Evolutionary conservation across 2,329 filamentous ascomycete species (phyloP).

Genomic region (Cadophora sp.): DNA sequence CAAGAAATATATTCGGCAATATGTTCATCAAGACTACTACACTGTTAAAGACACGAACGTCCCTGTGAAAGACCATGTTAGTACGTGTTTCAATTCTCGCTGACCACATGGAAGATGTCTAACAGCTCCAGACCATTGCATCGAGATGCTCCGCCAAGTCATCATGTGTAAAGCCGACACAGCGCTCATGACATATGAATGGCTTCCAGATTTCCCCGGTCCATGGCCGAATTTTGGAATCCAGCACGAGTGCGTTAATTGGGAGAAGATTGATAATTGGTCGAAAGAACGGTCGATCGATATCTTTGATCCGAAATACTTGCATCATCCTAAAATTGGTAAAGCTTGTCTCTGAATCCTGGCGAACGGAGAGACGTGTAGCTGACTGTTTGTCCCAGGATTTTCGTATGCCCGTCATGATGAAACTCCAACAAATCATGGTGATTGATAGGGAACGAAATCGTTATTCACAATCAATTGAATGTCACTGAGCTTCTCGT

Average conservation of each 20-base stretch:
- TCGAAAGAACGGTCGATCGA: background rate
- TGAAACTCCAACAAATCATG: background rate
- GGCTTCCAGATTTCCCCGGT: conserved; percentile 10
- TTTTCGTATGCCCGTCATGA: background rate
- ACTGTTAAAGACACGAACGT: conserved; percentile 2
- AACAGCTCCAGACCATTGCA: conserved; percentile 1
- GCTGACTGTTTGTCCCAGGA: background rate
- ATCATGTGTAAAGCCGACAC: conserved; percentile 12
- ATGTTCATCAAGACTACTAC: conserved; percentile 13
- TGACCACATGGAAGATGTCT: background rate
- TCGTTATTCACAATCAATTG: too few relatives aligned
- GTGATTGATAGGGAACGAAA: background rate
- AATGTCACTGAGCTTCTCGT: too few relatives aligned
- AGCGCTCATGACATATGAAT: conserved; percentile 12
- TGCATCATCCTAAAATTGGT: conserved; percentile 4
- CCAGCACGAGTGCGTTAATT: conserved; percentile 15
- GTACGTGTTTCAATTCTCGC: background rate
- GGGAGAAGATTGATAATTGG: conserved; percentile 13
- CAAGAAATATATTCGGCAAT: conserved; percentile 12
- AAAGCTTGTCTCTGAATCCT: background rate
- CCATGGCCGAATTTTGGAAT: conserved; percentile 16
- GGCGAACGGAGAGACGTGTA: background rate
- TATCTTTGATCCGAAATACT: conserved; percentile 1
- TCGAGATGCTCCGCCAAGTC: conserved; percentile 13
- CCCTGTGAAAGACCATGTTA: conserved; percentile 6